A percentile compares a stretch with the other conserved stretches of the same genome.
Evolutionary conservation across 441 rosid genomes (phyloP).

Genomic region (Bocquillonia castaneifolia): DNA sequence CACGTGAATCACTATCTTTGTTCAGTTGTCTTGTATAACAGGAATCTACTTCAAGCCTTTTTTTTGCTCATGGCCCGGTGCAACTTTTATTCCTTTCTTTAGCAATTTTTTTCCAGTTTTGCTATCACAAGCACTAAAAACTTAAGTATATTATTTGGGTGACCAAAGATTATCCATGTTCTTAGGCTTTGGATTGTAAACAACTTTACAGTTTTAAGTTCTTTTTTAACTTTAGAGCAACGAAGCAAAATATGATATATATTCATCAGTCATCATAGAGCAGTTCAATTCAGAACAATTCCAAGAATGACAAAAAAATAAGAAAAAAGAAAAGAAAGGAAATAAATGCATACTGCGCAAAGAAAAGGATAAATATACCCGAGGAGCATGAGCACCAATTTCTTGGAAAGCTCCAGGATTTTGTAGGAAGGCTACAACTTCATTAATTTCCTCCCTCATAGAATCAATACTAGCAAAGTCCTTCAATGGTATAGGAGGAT

Average conservation of each 20-base stretch:
- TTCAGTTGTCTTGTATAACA: neutral
- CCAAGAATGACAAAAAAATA: neutral
- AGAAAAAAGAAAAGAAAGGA: neutral
- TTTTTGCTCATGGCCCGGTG: neutral
- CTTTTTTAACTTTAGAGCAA: neutral
- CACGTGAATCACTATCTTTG: neutral
- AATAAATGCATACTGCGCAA: neutral
- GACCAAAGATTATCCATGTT: neutral
- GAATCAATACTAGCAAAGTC: constrained; percentile 92
- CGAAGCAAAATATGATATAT: neutral
- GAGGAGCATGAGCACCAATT: constrained; percentile 96
- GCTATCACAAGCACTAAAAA: neutral
- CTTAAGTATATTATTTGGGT: neutral
- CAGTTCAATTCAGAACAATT: neutral
- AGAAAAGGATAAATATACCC: constrained; percentile 48
- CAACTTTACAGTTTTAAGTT: neutral
- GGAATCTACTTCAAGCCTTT: neutral
- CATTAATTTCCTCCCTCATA: constrained; percentile 95
- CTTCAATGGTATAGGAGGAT: constrained; percentile 83
- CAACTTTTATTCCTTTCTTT: neutral
- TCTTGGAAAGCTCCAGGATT: constrained; percentile 93
- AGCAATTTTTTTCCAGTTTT: neutral
- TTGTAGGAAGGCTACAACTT: constrained; percentile 90
- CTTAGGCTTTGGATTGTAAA: neutral
- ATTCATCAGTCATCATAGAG: neutral